Base-by-base conservation (phyloP, 139 green algal genomes). In the Closterium sp. region DNA sequence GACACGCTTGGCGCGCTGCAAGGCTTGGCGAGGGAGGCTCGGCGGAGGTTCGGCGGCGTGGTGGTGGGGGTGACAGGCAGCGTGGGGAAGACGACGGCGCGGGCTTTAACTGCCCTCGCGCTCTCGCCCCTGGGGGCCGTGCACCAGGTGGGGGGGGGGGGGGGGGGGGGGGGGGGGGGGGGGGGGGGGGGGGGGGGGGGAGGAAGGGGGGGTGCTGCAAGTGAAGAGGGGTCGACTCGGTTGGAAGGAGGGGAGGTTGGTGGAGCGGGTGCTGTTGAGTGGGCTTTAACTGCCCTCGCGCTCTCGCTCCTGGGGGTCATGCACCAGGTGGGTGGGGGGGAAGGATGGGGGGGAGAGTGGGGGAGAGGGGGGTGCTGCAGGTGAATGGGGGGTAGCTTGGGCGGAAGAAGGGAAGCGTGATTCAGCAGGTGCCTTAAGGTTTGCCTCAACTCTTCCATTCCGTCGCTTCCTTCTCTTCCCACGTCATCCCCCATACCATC, bases 1-100 rank as follows among this genome's bases (percentile, higher is more conserved):
- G 93, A 95, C 30, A 87, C 28, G 30, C 89, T 95, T n/a, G 89
- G 22, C 21, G 93, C 93, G 27, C 89, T 95, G 45, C 93, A 95
- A 38, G 93, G 50, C 30, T 84, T 95, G 11, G 94, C 93, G 9
- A 70, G 24, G 28, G 27, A 84, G 29, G 28, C 94, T 22, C 93
- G 89, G 29, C 62, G 19, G 31, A 50, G 85, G 17, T 95, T 92
- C 85, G 28, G 11, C 5, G 92, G 91, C 0, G 73, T 85, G 13
- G 73, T 92, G 84, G 91, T 94, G 22, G 91, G 85, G 28, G 92
- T 94, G n/a, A 94, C 84, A 38, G 91, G 94, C 19, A 95, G 93
- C 91, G 88, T 31, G 27, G 94, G 94, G 29, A 96, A 96, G 91
- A 96, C 94, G 4, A 96, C 94, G 24, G 73, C 91, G 9, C 45